A percentile compares a stretch with the other conserved stretches of the same genome.
These are phyloP conservation scores for Penicillium verrucosum DNA, from an alignment of 2,329 filamentous ascomycete genomes.

Conservation along the genomic window DNA sequence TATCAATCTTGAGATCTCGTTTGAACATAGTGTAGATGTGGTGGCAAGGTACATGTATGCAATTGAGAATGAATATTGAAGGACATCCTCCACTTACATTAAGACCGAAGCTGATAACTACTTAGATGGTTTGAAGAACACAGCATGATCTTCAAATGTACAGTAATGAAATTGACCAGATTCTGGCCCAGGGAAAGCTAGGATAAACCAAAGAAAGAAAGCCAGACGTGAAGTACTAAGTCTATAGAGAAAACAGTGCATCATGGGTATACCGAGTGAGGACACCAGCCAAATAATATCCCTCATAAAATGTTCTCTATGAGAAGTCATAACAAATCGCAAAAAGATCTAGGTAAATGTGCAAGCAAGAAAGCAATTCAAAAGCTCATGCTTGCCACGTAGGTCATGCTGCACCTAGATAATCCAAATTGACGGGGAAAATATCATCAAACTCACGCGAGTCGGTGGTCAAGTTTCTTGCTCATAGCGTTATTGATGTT, in stretches of 20 bases:
- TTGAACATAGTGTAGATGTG: neutral
- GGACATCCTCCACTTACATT: neutral
- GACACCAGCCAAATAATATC: constrained; percentile 5
- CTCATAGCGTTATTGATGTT: constrained; percentile 25
- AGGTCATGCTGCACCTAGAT: neutral
- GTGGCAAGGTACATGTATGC: too few species aligned
- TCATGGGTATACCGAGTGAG: constrained; percentile 3
- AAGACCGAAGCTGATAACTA: neutral
- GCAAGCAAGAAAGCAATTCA: neutral
- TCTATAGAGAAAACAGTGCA: constrained; percentile 13
- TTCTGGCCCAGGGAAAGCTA: neutral
- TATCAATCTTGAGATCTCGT: neutral
- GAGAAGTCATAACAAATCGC: neutral
- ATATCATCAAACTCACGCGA: constrained; percentile 24
- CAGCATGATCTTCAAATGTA: neutral
- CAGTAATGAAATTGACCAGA: neutral
- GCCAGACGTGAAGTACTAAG: constrained; percentile 12
- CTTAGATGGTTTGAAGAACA: neutral
- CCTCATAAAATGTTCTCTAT: constrained; percentile 7
- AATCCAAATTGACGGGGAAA: neutral
- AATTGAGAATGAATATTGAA: neutral
- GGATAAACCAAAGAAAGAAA: neutral
- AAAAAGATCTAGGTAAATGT: neutral
- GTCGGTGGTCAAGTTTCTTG: constrained; percentile 33
- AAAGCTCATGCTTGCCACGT: neutral